Evolutionary conservation across 1,284 basidiomycete species (phyloP).

Genomic region (Trichosporon coremiiforme): DNA sequence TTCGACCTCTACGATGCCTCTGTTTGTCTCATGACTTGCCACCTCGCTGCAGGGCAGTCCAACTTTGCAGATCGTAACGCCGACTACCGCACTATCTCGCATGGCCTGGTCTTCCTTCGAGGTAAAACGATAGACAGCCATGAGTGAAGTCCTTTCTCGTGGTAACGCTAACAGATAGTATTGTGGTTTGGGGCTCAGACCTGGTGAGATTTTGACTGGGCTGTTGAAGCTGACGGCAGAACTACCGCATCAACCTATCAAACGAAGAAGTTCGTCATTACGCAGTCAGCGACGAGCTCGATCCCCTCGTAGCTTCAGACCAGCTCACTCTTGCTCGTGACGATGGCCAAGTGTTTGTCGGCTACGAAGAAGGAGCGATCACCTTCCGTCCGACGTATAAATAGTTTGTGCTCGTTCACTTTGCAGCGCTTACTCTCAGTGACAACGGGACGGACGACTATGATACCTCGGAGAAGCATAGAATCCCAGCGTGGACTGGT

Average conservation of each 20-base stretch:
- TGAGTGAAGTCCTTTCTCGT: constrained; percentile 64
- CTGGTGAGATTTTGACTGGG: constrained; percentile 55
- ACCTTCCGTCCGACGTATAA: constrained; percentile 65
- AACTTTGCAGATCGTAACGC: constrained; percentile 89
- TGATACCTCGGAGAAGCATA: constrained; percentile 93
- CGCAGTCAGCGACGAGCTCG: constrained; percentile 68
- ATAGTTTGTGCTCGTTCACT: constrained; percentile 39
- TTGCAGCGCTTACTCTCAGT: constrained; percentile 27
- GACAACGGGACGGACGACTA: constrained; percentile 71
- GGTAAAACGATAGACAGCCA: constrained; percentile 87
- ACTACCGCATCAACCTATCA: constrained; percentile 87
- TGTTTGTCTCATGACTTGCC: constrained; percentile 89
- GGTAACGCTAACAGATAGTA: constrained; percentile 29
- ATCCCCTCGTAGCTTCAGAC: constrained; percentile 75
- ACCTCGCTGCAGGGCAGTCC: constrained; percentile 88
- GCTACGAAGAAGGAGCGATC: constrained; percentile 85
- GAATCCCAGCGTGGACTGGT: constrained; percentile 98
- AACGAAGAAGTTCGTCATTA: constrained; percentile 75
- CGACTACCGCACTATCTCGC: constrained; percentile 85
- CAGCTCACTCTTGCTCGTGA: constrained; percentile 77
- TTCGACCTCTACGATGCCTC: constrained; percentile 86
- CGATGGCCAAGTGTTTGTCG: constrained; percentile 70
- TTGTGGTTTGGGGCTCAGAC: constrained; percentile 88
- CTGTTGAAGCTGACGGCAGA: constrained; percentile 51
- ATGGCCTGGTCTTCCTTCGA: constrained; percentile 79